phyloP scores from a whole-genome alignment of 1,284 basidiomycete genomes.

The Schizopora paradoxa region DNA sequence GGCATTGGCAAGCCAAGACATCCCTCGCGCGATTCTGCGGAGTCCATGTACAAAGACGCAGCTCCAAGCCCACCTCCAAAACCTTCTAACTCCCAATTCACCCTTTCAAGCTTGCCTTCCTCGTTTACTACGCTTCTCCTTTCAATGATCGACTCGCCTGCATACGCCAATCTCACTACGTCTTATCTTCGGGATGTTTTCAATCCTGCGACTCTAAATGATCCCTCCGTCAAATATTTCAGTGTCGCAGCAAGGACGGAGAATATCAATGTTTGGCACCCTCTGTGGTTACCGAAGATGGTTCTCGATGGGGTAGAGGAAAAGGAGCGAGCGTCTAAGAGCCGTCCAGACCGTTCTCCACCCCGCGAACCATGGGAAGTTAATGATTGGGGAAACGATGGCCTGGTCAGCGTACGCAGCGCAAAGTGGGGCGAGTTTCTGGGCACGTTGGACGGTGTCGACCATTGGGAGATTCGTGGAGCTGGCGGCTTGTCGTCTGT shows the following conservation, averaged over 20 bases:
- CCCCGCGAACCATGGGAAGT: slow-evolving; percentile 37
- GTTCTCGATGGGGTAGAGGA: slow-evolving; percentile 81
- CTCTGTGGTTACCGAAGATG: slow-evolving; percentile 94
- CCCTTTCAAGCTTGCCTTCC: slow-evolving; percentile 60
- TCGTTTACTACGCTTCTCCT: slow-evolving; percentile 86
- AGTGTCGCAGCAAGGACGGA: slow-evolving; percentile 79
- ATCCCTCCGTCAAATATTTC: slow-evolving; percentile 85
- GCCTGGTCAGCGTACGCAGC: slow-evolving; percentile 84
- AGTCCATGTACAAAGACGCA: slow-evolving; percentile 25
- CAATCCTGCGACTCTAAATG: slow-evolving; percentile 88
- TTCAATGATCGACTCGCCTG: slow-evolving; percentile 93
- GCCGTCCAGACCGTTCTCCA: slow-evolving; percentile 14
- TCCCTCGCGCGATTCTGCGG: slow-evolving; percentile 16
- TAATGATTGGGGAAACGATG: slow-evolving; percentile 88
- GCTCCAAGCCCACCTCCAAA: slow-evolving; percentile 17
- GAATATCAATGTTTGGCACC: slow-evolving; percentile 82
- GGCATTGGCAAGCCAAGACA: slow-evolving; percentile 66
- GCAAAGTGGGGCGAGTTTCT: slow-evolving; percentile 94
- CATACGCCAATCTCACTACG: slow-evolving; percentile 93
- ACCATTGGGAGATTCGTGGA: slow-evolving; percentile 97
- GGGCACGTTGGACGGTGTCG: slow-evolving; percentile 84
- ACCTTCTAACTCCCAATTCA: slow-evolving; percentile 27
- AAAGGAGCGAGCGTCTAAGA: slow-evolving; percentile 34
- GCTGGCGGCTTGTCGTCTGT: slow-evolving; percentile 43
- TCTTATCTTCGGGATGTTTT: slow-evolving; percentile 81